Conservation (phyloP, 371 early-diverging fungal genomes). For the Phascolomyces articulosus region DNA sequence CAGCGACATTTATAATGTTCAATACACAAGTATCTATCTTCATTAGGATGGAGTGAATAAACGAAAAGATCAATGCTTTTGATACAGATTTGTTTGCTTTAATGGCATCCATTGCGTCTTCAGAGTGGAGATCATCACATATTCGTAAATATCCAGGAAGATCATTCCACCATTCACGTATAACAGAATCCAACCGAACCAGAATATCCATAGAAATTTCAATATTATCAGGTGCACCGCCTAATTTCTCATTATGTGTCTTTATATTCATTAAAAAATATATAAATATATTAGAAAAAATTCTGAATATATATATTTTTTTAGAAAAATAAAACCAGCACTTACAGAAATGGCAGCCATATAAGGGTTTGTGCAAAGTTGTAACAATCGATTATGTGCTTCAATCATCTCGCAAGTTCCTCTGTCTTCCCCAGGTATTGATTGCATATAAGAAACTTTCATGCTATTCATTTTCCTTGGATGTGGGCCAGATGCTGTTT, state of each 20-base stretch:
- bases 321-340: neutral
- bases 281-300: too few species aligned
- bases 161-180: constrained; percentile 2
- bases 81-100: neutral
- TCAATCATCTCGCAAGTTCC: neutral
- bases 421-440: neutral
- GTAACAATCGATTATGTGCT: neutral
- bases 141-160: neutral
- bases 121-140: neutral
- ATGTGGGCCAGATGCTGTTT: neutral
- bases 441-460: neutral
- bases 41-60: neutral
- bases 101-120: neutral
- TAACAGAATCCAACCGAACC: neutral
- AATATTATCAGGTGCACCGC: neutral
- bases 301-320: neutral
- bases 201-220: neutral
- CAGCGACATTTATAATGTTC: neutral
- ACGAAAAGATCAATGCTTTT: neutral
- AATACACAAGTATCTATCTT: neutral
- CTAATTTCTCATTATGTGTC: neutral
- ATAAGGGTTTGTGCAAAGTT: neutral
- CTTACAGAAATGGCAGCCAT: neutral
- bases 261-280: too few species aligned
- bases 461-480: neutral